Conservation (phyloP, 768 basidiomycete species). For the Hypholoma sublateritium region DNA sequence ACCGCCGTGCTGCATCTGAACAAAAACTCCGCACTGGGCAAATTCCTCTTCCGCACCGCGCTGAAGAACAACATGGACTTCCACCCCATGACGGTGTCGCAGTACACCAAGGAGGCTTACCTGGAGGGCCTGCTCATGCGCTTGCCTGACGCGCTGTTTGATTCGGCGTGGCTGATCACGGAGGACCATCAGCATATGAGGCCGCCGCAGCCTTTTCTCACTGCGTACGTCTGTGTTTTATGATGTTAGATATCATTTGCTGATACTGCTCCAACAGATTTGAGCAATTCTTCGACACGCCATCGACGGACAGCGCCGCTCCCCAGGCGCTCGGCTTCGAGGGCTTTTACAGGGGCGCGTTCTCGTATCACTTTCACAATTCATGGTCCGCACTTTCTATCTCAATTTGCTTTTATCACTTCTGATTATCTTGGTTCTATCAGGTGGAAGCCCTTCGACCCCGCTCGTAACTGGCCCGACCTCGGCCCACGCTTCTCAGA, state of each 20-base stretch:
- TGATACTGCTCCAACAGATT: conserved; percentile 49
- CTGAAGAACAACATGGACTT: conserved; percentile 94
- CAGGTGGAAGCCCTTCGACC: conserved; percentile 97
- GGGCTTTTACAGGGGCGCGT: conserved; percentile 95
- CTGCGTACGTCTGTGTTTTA: conserved; percentile 50
- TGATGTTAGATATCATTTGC: not conserved
- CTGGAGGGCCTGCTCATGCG: conserved; percentile 82
- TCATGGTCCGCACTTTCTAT: conserved; percentile 59
- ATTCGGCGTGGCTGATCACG: conserved; percentile 95
- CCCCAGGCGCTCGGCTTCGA: conserved; percentile 89
- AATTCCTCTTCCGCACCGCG: conserved; percentile 92
- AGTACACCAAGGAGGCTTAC: conserved; percentile 87
- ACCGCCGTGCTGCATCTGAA: conserved; percentile 95
- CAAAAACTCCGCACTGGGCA: conserved; percentile 88
- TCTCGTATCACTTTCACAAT: conserved; percentile 96
- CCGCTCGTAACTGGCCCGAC: conserved; percentile 93
- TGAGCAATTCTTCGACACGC: conserved; percentile 86
- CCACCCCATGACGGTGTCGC: conserved; percentile 93
- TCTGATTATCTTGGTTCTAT: not conserved
- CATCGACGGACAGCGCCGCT: conserved; percentile 67
- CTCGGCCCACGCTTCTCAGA: conserved; percentile 77
- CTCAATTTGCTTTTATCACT: not conserved
- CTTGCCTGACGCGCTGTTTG: conserved; percentile 93
- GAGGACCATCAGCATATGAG: conserved; percentile 90
- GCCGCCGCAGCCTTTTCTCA: conserved; percentile 94